These are phyloP conservation scores for Pseudozyma tsukubaensis DNA, from an alignment of 1,284 basidiomycete genomes.

Conservation along the genomic window DNA sequence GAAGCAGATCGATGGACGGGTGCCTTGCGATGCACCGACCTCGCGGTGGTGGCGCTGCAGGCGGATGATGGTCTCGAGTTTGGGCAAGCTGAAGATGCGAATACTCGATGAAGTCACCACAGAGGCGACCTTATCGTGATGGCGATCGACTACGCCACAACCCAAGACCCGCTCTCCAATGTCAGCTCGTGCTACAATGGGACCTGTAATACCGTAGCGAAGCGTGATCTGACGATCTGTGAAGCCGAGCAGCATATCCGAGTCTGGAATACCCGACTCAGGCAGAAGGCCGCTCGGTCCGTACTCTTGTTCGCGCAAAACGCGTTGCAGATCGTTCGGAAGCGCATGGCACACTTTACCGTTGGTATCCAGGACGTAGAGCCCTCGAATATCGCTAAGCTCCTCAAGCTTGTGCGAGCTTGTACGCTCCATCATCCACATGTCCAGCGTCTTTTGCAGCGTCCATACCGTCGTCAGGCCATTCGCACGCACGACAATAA, in stretches of 20 bases:
- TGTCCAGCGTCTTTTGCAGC: conserved; percentile 49
- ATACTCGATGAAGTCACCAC: conserved; percentile 54
- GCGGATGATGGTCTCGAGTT: conserved; percentile 50
- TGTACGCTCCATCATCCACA: conserved; percentile 56
- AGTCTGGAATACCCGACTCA: conserved; percentile 22
- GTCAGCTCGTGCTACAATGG: conserved; percentile 44
- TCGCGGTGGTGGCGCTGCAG: conserved; percentile 59
- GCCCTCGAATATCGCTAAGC: conserved; percentile 19
- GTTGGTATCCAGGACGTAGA: conserved; percentile 48
- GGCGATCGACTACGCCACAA: conserved; percentile 52
- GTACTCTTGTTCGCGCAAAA: conserved; percentile 47
- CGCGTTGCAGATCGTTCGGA: conserved; percentile 51
- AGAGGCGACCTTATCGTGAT: conserved; percentile 45
- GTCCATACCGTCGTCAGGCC: conserved; percentile 62
- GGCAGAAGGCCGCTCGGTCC: conserved; percentile 14
- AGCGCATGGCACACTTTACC: conserved; percentile 44
- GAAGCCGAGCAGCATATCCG: conserved; percentile 40
- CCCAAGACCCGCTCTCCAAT: conserved; percentile 51
- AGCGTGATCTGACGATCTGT: conserved; percentile 32
- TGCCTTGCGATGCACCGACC: conserved; percentile 38
- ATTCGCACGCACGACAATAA: conserved; percentile 55
- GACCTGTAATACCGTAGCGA: conserved; percentile 54
- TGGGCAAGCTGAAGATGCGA: conserved; percentile 53
- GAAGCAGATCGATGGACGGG: conserved; percentile 35
- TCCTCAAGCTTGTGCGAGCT: conserved; percentile 46